These are phyloP conservation scores for Pseudopithomyces maydicus DNA, from an alignment of 2,329 filamentous ascomycete species.

Conservation along the genomic window DNA sequence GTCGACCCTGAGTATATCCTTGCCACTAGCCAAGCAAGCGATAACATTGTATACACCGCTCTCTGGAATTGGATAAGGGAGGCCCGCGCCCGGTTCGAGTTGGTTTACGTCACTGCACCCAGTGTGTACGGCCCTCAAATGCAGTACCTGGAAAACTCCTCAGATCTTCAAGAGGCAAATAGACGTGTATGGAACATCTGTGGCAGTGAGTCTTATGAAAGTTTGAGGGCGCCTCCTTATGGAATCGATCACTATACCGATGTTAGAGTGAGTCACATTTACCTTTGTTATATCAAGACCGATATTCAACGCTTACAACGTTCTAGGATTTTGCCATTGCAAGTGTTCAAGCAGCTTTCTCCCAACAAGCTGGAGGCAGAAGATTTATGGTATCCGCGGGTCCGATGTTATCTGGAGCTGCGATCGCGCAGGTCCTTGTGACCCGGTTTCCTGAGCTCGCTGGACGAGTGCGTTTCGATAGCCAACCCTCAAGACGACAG, in stretches of 20 bases:
- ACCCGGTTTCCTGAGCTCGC: conserved; percentile 29
- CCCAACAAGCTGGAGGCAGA: conserved; percentile 28
- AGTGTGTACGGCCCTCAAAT: conserved; percentile 32
- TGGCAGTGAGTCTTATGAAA: conserved; percentile 21
- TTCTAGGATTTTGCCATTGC: conserved; percentile 33
- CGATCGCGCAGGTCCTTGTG: conserved; percentile 28
- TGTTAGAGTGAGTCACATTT: conserved; percentile 31
- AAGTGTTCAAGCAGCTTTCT: conserved; percentile 27
- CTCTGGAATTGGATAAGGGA: conserved; percentile 26
- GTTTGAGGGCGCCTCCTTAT: conserved; percentile 23
- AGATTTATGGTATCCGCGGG: conserved; percentile 33
- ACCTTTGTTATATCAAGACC: background rate
- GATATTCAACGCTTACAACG: conserved; percentile 16
- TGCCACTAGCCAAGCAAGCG: conserved; percentile 31
- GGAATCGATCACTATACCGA: conserved; percentile 32
- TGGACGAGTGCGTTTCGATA: conserved; percentile 18
- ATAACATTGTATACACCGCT: conserved; percentile 30
- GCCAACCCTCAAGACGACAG: conserved; percentile 17
- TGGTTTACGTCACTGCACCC: conserved; percentile 29
- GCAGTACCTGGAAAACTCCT: conserved; percentile 24
- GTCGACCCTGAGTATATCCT: conserved; percentile 31
- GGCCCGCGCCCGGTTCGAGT: conserved; percentile 26
- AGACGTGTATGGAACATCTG: conserved; percentile 34
- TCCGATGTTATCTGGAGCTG: conserved; percentile 23
- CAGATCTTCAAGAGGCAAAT: conserved; percentile 32